Conservation (phyloP, 208 protist species). For the Leishmania mexicana region DNA sequence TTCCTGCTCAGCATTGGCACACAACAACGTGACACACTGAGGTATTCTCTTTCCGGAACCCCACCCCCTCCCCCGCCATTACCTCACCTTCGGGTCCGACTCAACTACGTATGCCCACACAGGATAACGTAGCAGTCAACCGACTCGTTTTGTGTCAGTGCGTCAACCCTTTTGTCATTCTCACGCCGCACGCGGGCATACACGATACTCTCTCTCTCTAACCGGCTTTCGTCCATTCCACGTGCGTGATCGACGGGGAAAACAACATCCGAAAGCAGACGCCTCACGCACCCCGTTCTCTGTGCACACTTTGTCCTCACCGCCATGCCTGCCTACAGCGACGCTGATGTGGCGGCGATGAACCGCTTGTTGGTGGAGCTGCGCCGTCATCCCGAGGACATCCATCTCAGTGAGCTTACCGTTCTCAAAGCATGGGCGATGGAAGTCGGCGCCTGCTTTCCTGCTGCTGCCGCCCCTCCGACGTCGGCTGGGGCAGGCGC, state of each 20-base stretch:
- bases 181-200: neutral
- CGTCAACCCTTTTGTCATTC: neutral
- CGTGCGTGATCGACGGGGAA: neutral
- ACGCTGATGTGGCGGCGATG: constrained; percentile 42
- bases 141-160: neutral
- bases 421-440: constrained; percentile 42
- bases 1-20: neutral
- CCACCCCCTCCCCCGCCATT: neutral
- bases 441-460: constrained; percentile 40
- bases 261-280: neutral
- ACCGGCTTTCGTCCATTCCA: neutral
- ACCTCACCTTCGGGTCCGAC: neutral
- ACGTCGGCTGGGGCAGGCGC: neutral
- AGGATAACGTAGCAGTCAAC: neutral
- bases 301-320: neutral
- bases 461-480: constrained; percentile 12
- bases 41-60: neutral
- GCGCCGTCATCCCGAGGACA: constrained; percentile 29
- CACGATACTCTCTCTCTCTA: neutral
- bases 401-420: constrained; percentile 48
- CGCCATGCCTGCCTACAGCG: constrained; percentile 29
- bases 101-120: neutral
- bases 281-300: neutral
- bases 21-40: neutral
- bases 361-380: constrained; percentile 44